These are phyloP conservation scores for Pseudogymnoascus sp. DNA, from an alignment of 2,329 filamentous ascomycete genomes.

Conservation along the genomic window DNA sequence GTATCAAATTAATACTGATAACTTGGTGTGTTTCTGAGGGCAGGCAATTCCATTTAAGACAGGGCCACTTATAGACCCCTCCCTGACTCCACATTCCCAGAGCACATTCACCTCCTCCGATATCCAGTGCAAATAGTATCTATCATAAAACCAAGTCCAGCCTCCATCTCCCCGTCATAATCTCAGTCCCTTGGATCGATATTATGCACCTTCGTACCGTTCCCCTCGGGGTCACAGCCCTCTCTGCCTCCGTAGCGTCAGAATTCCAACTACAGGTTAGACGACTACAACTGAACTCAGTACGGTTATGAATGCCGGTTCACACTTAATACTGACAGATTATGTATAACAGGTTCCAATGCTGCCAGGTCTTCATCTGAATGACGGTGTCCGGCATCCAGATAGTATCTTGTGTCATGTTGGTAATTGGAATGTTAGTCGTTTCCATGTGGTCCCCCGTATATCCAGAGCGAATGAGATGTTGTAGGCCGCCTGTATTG, in stretches of 20 bases:
- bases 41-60: background rate
- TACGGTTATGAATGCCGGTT: background rate
- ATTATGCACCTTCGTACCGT: background rate
- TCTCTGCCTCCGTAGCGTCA: background rate
- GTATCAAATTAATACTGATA: background rate
- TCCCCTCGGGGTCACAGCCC: background rate
- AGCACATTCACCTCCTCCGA: too few relatives aligned
- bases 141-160: background rate
- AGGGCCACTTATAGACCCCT: background rate
- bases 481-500: background rate
- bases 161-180: background rate
- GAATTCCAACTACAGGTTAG: background rate
- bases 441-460: background rate
- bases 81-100: too few relatives aligned
- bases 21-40: too few relatives aligned
- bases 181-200: background rate
- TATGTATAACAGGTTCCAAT: background rate
- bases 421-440: background rate
- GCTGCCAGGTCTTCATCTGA: background rate
- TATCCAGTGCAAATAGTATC: background rate
- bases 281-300: background rate
- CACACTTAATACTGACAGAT: background rate
- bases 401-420: background rate
- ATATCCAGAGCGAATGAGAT: background rate
- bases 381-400: background rate